phyloP scores from a whole-genome alignment of 1,284 basidiomycete species.

The Austroboletus rostrupii region DNA sequence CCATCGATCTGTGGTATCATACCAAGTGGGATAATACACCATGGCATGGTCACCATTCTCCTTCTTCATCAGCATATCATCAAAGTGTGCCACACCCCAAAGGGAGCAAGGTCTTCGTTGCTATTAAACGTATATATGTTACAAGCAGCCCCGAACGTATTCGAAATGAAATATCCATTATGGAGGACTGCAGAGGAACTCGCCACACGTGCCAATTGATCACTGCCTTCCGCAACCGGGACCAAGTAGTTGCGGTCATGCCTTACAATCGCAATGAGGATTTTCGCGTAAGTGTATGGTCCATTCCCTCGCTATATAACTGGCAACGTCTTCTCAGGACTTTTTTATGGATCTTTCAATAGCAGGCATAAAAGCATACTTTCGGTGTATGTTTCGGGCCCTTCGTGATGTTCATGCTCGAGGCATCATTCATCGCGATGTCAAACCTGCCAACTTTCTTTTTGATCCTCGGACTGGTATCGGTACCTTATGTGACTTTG shows the following conservation, averaged over 20 bases:
- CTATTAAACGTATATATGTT: conserved; percentile 95
- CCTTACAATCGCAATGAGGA: conserved; percentile 92
- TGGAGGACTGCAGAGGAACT: conserved; percentile 81
- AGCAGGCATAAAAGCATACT: conserved; percentile 79
- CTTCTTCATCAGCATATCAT: conserved; percentile 55
- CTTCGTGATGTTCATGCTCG: conserved; percentile 87
- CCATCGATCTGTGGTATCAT: conserved; percentile 77
- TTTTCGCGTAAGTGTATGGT: conserved; percentile 67
- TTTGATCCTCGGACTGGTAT: conserved; percentile 84
- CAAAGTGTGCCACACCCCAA: conserved; percentile 45
- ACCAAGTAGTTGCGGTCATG: conserved; percentile 94
- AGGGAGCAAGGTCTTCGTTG: conserved; percentile 72
- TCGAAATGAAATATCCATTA: conserved; percentile 91
- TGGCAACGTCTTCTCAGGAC: conserved; percentile 44
- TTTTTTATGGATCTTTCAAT: conserved; percentile 73
- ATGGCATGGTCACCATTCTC: conserved; percentile 73
- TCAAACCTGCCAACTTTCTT: conserved; percentile 98
- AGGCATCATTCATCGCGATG: conserved; percentile 92
- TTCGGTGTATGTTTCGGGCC: conserved; percentile 88
- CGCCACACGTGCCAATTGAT: conserved; percentile 89
- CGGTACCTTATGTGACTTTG: conserved; percentile 94
- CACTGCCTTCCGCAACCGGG: conserved; percentile 87
- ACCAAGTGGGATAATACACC: conserved; percentile 76
- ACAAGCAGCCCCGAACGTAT: conserved; percentile 93
- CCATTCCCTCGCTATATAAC: neutral